Evolutionary conservation across 2,329 filamentous ascomycete genomes (phyloP), one percentile per base, ranked within the genome.

Genomic region (Endoconidiophora polonica): DNA sequence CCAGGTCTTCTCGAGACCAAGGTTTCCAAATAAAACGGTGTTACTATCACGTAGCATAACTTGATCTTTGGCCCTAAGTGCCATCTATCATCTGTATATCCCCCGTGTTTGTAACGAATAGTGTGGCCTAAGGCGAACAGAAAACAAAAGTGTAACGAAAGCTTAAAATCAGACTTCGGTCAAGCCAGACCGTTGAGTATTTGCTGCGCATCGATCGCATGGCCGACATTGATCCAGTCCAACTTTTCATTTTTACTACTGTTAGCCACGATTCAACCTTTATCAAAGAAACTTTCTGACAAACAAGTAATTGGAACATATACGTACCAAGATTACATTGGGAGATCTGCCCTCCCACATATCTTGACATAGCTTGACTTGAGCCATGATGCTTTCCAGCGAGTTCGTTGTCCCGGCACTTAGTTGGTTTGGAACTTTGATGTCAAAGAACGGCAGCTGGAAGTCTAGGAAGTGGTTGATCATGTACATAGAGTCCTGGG

Each of bases 221-320:
- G 60, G 12, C 68, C 68, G 29, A 65, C 44, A 39, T 64, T 59
- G 33, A 69, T 61, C 54, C 63, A 70, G 52, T 71, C 68, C 51
- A 70, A 58, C 68, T 70, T 33, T 33, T 33, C 7, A 48, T n/a
- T 44, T 14, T 18, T 18, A 18, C 6, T 22, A 14, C 2, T 26
- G 53, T 57, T 12, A 56, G 54, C 23, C 33, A 24, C 26, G 58
- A 37, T 57, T 54, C 24, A 44, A 39, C 39, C 44, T 37, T 5
- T 6, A 18, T 22, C 3, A 9, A 7, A 23, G 4, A 1, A 20
- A 18, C 38, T 41, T 43, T 48, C 42, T 18, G 16, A n/a, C 4
- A 10, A 40, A 3, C 33, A 42, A 23, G 7, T 12, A 33, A 33
- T 33, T 33, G 4, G 14, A 6, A 44, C 18, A 24, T 33, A 9